phyloP scores from a whole-genome alignment of 2,329 filamentous ascomycete genomes.

The Pyrenochaeta sp. region DNA sequence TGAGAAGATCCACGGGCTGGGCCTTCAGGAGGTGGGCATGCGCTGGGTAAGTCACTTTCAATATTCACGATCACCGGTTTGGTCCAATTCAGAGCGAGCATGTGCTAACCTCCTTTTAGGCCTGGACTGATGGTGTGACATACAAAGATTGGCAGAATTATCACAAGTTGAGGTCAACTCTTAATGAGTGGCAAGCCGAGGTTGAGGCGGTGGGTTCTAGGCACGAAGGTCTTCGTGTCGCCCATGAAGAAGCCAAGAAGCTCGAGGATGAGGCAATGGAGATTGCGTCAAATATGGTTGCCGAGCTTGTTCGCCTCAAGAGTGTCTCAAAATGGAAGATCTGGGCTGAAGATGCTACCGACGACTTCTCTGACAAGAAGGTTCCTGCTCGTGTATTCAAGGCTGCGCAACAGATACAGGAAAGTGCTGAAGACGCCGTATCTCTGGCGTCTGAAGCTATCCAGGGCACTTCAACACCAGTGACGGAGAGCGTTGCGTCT shows the following conservation, averaged over 20 bases:
- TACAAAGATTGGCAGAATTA: constrained; percentile 98
- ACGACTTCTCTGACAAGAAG: constrained; percentile 77
- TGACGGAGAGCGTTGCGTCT: constrained; percentile 46
- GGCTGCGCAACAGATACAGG: constrained; percentile 52
- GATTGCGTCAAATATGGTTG: constrained; percentile 78
- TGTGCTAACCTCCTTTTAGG: constrained; percentile 43
- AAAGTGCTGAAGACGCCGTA: constrained; percentile 47
- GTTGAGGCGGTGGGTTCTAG: constrained; percentile 77
- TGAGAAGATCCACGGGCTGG: constrained; percentile 81
- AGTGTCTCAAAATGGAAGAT: constrained; percentile 87
- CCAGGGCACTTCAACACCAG: constrained; percentile 40
- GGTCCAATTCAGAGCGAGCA: neutral
- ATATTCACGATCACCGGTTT: no score
- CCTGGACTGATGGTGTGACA: constrained; percentile 92
- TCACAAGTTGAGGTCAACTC: constrained; percentile 81
- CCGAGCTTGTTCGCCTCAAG: constrained; percentile 81
- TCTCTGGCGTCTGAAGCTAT: constrained; percentile 48
- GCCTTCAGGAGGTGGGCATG: constrained; percentile 90
- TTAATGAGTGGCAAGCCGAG: constrained; percentile 84
- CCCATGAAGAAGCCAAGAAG: constrained; percentile 71
- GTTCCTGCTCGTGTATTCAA: constrained; percentile 64
- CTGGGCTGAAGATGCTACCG: constrained; percentile 72
- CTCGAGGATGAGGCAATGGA: constrained; percentile 83
- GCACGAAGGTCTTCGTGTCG: constrained; percentile 73
- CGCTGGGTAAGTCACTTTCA: constrained; percentile 64